These are phyloP conservation scores for Diaporthe batatas DNA, from an alignment of 2,329 filamentous ascomycete genomes.

Conservation along the genomic window DNA sequence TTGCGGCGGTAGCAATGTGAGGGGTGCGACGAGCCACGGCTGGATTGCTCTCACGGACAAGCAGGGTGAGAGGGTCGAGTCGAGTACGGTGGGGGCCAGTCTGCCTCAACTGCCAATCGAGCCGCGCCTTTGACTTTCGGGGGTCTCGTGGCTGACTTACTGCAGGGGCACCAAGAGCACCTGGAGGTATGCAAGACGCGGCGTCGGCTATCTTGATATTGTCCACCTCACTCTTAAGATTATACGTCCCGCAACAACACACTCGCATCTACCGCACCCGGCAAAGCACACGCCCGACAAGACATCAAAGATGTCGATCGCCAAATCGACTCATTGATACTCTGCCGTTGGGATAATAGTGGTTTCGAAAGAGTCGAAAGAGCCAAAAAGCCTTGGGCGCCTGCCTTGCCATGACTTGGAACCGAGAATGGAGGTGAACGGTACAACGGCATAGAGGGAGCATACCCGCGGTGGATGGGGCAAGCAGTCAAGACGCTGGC, in stretches of 20 bases:
- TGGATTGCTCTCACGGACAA: background rate
- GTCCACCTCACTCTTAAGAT: constrained; percentile 25
- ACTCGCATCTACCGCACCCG: background rate
- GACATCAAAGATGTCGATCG: background rate
- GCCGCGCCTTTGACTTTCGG: constrained; percentile 20
- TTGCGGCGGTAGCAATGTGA: background rate
- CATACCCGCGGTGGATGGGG: background rate
- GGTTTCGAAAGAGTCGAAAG: background rate
- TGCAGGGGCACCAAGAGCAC: background rate
- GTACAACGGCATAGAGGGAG: background rate
- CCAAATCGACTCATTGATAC: background rate
- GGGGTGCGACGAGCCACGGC: background rate
- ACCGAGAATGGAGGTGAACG: background rate
- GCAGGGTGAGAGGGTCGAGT: background rate
- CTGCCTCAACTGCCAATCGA: background rate
- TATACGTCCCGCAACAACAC: constrained; percentile 20
- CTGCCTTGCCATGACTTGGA: background rate
- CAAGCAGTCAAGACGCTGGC: background rate
- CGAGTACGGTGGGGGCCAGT: background rate
- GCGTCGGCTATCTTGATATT: constrained; percentile 36
- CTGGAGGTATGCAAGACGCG: background rate
- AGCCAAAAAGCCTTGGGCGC: background rate
- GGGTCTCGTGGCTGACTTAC: background rate
- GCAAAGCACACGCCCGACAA: background rate
- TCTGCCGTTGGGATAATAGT: background rate